Percentiles rank a stretch among this genome's conserved stretches.
Evolutionary conservation across 768 basidiomycete species (phyloP).

Genomic region (Lactarius indigo): DNA sequence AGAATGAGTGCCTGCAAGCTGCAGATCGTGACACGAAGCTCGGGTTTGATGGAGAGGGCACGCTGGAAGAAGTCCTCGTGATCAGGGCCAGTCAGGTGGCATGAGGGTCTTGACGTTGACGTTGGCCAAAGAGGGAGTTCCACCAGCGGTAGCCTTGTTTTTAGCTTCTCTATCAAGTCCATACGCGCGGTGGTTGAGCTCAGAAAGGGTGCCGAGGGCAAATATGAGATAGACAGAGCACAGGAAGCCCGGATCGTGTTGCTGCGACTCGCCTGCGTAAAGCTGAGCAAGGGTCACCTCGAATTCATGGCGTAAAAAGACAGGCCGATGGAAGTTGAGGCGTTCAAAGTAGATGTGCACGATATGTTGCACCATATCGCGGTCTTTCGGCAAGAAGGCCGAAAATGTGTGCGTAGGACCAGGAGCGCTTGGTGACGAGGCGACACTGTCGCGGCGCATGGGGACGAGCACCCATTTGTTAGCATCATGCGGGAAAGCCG

Average conservation of each 20-base stretch:
- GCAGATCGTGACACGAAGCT: constrained; percentile 76
- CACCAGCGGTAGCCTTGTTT: constrained; percentile 34
- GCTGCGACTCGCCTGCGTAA: constrained; percentile 53
- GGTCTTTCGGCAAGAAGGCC: constrained; percentile 76
- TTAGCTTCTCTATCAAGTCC: constrained; percentile 46
- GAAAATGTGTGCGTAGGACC: constrained; percentile 40
- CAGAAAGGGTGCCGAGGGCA: constrained; percentile 78
- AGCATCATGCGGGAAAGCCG: constrained; percentile 55
- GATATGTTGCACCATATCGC: constrained; percentile 57
- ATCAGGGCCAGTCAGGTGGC: constrained; percentile 67
- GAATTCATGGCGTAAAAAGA: constrained; percentile 67
- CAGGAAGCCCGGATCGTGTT: constrained; percentile 73
- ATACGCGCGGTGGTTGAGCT: constrained; percentile 69
- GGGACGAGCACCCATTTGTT: constrained; percentile 57
- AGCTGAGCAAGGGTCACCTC: constrained; percentile 58
- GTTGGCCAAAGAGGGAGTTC: constrained; percentile 30
- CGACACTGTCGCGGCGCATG: constrained; percentile 45
- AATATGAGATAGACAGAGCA: constrained; percentile 76
- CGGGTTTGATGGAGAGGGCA: constrained; percentile 73
- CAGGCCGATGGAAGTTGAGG: constrained; percentile 78
- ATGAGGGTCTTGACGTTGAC: constrained; percentile 55
- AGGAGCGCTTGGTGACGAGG: constrained; percentile 25
- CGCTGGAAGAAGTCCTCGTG: constrained; percentile 84
- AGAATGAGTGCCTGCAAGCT: constrained; percentile 82
- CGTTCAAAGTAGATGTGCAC: constrained; percentile 70